These are phyloP conservation scores for Fusarium floridanum DNA, from an alignment of 2,329 filamentous ascomycete species.

Conservation along the genomic window DNA sequence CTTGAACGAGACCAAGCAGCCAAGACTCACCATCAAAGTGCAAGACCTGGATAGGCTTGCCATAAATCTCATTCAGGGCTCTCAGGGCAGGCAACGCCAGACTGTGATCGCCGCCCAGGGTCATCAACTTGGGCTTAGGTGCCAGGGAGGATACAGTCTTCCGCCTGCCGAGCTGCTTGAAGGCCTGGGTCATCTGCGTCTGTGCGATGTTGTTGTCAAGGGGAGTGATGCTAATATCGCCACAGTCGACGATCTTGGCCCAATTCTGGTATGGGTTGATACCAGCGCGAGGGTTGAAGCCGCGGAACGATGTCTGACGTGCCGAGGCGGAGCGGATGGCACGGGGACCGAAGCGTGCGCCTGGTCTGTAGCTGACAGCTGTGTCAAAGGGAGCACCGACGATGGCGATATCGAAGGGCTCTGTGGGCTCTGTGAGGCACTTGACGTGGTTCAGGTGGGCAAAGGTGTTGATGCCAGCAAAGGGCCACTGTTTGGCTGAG, in stretches of 20 bases:
- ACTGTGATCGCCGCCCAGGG: slow-evolving; percentile 80
- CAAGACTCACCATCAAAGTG: slow-evolving; percentile 74
- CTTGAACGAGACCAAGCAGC: not conserved
- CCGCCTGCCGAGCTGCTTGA: slow-evolving; percentile 72
- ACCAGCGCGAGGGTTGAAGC: slow-evolving; percentile 82
- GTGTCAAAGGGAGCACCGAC: slow-evolving; percentile 82
- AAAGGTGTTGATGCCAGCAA: slow-evolving; percentile 81
- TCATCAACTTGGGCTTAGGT: slow-evolving; percentile 70
- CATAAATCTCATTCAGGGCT: slow-evolving; percentile 72
- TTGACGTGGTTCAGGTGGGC: slow-evolving; percentile 78
- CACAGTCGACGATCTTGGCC: slow-evolving; percentile 88
- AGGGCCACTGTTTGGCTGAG: slow-evolving; percentile 56
- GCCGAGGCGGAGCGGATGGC: slow-evolving; percentile 88
- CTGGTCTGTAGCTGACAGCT: slow-evolving; percentile 72
- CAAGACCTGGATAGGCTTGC: slow-evolving; percentile 74
- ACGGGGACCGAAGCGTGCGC: slow-evolving; percentile 84
- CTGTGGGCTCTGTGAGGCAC: slow-evolving; percentile 75
- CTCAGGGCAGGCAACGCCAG: slow-evolving; percentile 77
- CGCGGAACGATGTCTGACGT: slow-evolving; percentile 82
- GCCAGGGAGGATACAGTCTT: slow-evolving; percentile 53
- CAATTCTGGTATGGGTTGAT: slow-evolving; percentile 89
- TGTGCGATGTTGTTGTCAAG: slow-evolving; percentile 88
- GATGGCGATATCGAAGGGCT: slow-evolving; percentile 77
- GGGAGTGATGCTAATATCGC: slow-evolving; percentile 88
- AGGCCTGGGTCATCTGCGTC: slow-evolving; percentile 86